Conservation (phyloP, 2,329 filamentous ascomycete species). For the Microdochium bolleyi region DNA sequence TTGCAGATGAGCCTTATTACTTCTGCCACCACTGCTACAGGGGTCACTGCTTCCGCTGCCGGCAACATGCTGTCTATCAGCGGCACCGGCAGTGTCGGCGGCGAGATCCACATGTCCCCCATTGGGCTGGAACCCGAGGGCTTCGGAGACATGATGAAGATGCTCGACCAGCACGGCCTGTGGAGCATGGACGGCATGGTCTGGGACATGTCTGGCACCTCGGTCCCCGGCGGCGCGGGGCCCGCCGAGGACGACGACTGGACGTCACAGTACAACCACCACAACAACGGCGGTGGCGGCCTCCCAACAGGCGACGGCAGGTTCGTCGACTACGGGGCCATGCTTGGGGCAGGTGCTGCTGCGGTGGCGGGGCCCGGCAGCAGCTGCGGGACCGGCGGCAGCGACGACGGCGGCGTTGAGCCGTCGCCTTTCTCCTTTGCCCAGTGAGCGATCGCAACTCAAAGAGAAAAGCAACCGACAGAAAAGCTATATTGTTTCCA, state of each 20-base stretch:
- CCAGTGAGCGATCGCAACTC: background rate
- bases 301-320: background rate
- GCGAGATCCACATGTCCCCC: slow-evolving; percentile 40
- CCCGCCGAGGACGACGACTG: background rate
- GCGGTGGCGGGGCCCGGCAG: too few relatives aligned
- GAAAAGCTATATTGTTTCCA: background rate
- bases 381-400: background rate
- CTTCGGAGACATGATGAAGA: slow-evolving; percentile 38
- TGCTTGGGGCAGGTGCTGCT: slow-evolving; percentile 19
- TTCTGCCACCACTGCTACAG: slow-evolving; percentile 11
- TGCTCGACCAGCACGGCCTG: slow-evolving; percentile 44
- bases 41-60: slow-evolving; percentile 22
- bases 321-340: slow-evolving; percentile 8
- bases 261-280: background rate
- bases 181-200: slow-evolving; percentile 51
- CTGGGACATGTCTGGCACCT: slow-evolving; percentile 40
- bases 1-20: slow-evolving; percentile 6
- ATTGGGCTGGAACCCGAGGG: slow-evolving; percentile 43
- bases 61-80: slow-evolving; percentile 16
- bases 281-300: too few relatives aligned
- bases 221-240: too few relatives aligned
- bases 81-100: slow-evolving; percentile 20
- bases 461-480: background rate
- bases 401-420: background rate
- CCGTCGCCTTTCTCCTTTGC: background rate